Conservation (phyloP, 345 rosid species). For the Atalantia buxifolia region DNA sequence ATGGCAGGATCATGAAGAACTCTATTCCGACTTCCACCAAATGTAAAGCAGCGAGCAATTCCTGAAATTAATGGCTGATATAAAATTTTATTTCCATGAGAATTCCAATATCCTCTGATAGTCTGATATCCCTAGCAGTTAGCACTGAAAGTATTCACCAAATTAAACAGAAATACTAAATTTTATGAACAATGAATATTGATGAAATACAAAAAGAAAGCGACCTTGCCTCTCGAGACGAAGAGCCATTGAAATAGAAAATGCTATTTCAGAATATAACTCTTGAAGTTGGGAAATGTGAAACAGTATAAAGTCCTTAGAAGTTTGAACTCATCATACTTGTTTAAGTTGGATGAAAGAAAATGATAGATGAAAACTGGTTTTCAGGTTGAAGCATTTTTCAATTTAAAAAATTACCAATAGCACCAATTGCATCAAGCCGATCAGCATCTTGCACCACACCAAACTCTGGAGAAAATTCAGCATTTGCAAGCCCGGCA, state of each 20-base stretch:
- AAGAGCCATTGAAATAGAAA: neutral
- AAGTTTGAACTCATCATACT: neutral
- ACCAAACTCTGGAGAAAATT: slow-evolving; percentile 61
- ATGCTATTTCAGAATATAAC: neutral
- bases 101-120: neutral
- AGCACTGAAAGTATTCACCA: neutral
- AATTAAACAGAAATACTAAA: neutral
- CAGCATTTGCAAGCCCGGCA: slow-evolving; percentile 34
- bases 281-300: neutral
- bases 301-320: neutral
- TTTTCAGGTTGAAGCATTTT: neutral
- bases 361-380: neutral
- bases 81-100: neutral
- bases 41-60: slow-evolving; percentile 89
- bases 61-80: slow-evolving; percentile 31
- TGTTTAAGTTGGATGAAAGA: neutral
- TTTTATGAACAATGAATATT: neutral
- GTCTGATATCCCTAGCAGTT: neutral
- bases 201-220: neutral
- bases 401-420: slow-evolving; percentile 43
- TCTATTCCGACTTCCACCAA: slow-evolving; percentile 76
- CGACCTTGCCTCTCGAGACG: neutral
- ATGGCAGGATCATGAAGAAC: slow-evolving; percentile 78
- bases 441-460: slow-evolving; percentile 97
- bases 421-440: slow-evolving; percentile 89